A percentile compares a stretch with the other conserved stretches of the same genome.
Evolutionary conservation across 176 grass and related monocot species (phyloP).

Genomic region (Carex littledalei): DNA sequence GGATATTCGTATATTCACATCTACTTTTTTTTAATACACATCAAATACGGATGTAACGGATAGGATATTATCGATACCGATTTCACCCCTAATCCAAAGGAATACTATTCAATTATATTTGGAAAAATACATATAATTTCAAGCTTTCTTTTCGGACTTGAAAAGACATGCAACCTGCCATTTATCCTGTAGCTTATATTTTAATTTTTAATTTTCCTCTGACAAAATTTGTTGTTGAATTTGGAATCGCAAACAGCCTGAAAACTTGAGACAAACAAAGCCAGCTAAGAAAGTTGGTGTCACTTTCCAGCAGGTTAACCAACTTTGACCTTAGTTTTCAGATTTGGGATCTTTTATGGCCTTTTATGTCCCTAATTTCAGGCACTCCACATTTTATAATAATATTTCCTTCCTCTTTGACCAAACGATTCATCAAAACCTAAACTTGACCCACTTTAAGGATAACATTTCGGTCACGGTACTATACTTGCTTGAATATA

Average conservation of each 20-base stretch:
- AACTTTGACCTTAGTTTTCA: constrained; percentile 14
- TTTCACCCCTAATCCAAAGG: too few relatives aligned
- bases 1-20: too few relatives aligned
- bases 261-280: neutral
- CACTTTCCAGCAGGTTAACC: constrained; percentile 20
- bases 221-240: neutral
- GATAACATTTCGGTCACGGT: neutral
- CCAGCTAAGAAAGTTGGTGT: constrained; percentile 4
- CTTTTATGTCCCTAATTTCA: constrained; percentile 5
- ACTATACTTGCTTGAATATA: neutral
- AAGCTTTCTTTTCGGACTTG: too few relatives aligned
- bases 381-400: neutral
- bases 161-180: neutral
- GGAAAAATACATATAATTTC: too few relatives aligned
- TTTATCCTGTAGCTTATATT: neutral
- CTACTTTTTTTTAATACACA: too few relatives aligned
- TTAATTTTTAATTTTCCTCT: neutral
- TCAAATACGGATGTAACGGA: too few relatives aligned
- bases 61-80: too few relatives aligned
- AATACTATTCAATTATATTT: too few relatives aligned
- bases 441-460: neutral
- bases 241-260: neutral
- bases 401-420: neutral
- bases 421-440: neutral
- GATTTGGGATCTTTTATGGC: neutral